phyloP scores from a whole-genome alignment of 305 asterid species.

The Striga hermonthica region DNA sequence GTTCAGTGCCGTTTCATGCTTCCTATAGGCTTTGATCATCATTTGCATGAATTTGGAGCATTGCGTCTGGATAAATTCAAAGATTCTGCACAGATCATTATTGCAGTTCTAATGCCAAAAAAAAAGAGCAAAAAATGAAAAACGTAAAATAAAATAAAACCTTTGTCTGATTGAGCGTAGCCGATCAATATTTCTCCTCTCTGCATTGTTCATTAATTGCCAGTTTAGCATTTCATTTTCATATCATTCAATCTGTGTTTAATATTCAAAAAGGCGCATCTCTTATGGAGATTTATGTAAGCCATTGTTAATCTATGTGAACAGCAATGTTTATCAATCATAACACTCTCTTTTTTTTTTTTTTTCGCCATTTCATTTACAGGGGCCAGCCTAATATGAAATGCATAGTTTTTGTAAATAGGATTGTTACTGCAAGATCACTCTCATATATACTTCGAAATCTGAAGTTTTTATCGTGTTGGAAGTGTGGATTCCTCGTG shows the following conservation, averaged over 20 bases:
- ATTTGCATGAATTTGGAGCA: no score
- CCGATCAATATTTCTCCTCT: not conserved
- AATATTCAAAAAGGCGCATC: conserved; percentile 12
- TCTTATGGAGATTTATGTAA: conserved; percentile 13
- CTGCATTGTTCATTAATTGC: conserved; percentile 11
- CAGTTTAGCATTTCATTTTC: conserved; percentile 1
- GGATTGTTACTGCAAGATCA: conserved; percentile 88
- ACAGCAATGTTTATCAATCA: conserved; percentile 26
- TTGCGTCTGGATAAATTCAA: no score
- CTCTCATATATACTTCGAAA: conserved; percentile 62
- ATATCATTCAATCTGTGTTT: conserved; percentile 10
- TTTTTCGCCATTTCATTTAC: conserved; percentile 31
- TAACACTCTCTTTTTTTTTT: conserved; percentile 26
- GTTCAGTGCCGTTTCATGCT: no score
- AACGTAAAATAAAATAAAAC: no score
- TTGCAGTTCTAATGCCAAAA: not conserved
- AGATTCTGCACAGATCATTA: no score
- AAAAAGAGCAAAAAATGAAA: not conserved
- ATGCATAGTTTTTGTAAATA: conserved; percentile 91
- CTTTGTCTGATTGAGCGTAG: not conserved
- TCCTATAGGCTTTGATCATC: no score
- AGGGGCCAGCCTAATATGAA: conserved; percentile 85
- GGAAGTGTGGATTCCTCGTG: conserved; percentile 87
- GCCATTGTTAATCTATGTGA: conserved; percentile 13
- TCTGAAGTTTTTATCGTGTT: conserved; percentile 61